A percentile compares a stretch with the other conserved stretches of the same genome.
Evolutionary conservation across 352 stramenopile species (phyloP).

Genomic region (Globisporangium nodosum): DNA sequence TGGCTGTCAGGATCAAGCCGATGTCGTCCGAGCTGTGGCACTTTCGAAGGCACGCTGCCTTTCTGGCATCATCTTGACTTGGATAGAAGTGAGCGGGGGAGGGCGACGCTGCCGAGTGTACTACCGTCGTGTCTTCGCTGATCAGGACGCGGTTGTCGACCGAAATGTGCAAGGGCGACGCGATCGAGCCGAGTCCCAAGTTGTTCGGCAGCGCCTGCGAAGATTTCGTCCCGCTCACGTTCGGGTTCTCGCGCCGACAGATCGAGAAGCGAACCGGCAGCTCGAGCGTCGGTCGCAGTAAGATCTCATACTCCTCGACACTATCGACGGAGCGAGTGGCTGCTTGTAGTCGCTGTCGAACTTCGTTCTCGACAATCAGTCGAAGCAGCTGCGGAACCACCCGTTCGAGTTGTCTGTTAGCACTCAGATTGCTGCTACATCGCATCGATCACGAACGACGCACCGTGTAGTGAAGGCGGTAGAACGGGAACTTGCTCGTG

Average conservation of each 20-base stretch:
- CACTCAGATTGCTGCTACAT: neutral
- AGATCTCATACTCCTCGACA: conserved; percentile 47
- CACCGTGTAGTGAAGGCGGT: conserved; percentile 79
- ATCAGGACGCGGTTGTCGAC: conserved; percentile 28
- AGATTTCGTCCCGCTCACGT: conserved; percentile 3
- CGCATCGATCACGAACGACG: neutral
- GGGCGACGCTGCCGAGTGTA: neutral
- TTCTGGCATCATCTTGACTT: neutral
- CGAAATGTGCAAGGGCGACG: conserved; percentile 25
- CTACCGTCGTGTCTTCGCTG: conserved; percentile 37
- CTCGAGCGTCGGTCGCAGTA: conserved; percentile 42
- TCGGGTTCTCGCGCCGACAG: conserved; percentile 44
- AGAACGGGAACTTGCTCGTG: conserved; percentile 87
- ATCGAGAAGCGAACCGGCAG: conserved; percentile 52
- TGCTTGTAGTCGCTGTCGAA: conserved; percentile 17
- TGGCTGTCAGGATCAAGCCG: conserved; percentile 17
- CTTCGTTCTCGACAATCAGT: conserved; percentile 66
- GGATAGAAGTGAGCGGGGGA: neutral
- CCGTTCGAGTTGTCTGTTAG: neutral
- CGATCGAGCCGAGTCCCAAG: conserved; percentile 29
- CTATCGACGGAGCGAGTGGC: conserved; percentile 2
- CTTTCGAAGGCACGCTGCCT: conserved; percentile 22
- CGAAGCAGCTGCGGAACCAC: conserved; percentile 43
- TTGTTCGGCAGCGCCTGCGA: neutral
- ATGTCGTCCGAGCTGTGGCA: conserved; percentile 64